These are phyloP conservation scores for Kurtzmaniella quercitrusa DNA, from an alignment of 1,139 yeast species.

Conservation along the genomic window DNA sequence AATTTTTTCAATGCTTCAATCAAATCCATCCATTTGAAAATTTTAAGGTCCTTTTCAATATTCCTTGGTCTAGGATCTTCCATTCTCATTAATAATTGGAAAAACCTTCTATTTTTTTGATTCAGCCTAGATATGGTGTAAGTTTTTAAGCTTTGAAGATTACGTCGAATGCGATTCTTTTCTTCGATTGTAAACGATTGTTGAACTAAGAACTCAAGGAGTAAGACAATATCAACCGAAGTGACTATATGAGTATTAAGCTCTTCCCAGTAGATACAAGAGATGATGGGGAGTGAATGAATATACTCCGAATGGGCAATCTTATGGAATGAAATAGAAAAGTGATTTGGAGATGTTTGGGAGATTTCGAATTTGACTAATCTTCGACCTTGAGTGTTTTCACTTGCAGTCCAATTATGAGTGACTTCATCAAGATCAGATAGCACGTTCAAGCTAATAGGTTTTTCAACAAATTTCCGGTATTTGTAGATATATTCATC, in stretches of 20 bases:
- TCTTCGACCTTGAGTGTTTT: constrained; percentile 25
- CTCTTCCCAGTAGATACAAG: constrained; percentile 62
- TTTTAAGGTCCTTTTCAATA: constrained; percentile 71
- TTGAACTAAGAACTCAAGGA: constrained; percentile 55
- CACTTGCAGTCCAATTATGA: constrained; percentile 19
- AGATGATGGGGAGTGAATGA: constrained; percentile 34
- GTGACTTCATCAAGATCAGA: constrained; percentile 12
- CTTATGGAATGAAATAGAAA: constrained; percentile 21
- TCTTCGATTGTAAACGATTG: constrained; percentile 62
- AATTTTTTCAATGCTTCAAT: constrained; percentile 56
- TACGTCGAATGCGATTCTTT: constrained; percentile 66
- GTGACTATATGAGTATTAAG: constrained; percentile 52
- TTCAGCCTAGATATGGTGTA: constrained; percentile 52
- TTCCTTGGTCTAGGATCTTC: constrained; percentile 66
- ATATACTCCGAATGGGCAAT: constrained; percentile 20
- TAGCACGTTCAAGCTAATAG: constrained; percentile 15
- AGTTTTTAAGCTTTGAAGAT: constrained; percentile 64
- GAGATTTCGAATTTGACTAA: constrained; percentile 31
- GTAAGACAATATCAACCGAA: constrained; percentile 58
- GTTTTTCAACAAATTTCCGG: constrained; percentile 14
- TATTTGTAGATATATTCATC: constrained; percentile 13
- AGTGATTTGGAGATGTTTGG: constrained; percentile 19
- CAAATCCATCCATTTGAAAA: constrained; percentile 56
- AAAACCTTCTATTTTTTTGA: constrained; percentile 44
- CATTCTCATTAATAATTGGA: constrained; percentile 59